Base-by-base conservation (phyloP, 2,329 filamentous ascomycete species). In the Hortaea werneckii region DNA sequence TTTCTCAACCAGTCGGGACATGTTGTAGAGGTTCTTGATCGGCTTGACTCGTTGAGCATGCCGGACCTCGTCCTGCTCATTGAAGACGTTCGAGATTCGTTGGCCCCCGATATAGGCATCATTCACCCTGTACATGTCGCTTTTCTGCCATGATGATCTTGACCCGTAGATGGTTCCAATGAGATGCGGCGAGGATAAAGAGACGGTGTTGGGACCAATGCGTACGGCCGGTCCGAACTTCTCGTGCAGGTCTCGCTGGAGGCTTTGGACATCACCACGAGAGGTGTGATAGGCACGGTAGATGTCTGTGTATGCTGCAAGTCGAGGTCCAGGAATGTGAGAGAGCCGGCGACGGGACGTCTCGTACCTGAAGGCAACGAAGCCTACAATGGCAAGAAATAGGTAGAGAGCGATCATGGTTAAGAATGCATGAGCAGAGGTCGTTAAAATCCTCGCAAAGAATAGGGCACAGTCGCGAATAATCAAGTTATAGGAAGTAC, bases 121-220 rank as follows among this genome's bases (percentile, higher is more conserved):
- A 20, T 39, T 45, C 12, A 37, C 37, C 28, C 12, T 29, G 34
- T 50, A 44, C 29, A 42, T 46, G 4, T 41, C 41, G 10, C 38
- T 45, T 9, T 45, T 44, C 20, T 32, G 12, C 47, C 47, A 42
- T 2, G 54, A 52, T 38, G n/a, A 46, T 32, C 40, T 43, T 4
- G 37, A 43, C 6, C 38, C 40, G 13, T 46, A 53, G 30, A 54
- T 49, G 13, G 35, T 40, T 3, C 35, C 37, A 42, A 89, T 85
- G 4, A 81, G 82, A 7, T 68, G 71, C 32, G 81, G 80, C 56
- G 87, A 82, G 45, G 78, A 80, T 41, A 88, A 68, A 48, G 80
- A 85, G 54, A 87, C 71, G 54, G 88, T 83, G 53, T 84, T 78
- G 0, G 85, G 85, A 55, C 83, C 80, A 54, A 88, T 81, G 27